Evolutionary conservation across 257 asterid genomes (phyloP).

Genomic region (Solanum clarkiae): DNA sequence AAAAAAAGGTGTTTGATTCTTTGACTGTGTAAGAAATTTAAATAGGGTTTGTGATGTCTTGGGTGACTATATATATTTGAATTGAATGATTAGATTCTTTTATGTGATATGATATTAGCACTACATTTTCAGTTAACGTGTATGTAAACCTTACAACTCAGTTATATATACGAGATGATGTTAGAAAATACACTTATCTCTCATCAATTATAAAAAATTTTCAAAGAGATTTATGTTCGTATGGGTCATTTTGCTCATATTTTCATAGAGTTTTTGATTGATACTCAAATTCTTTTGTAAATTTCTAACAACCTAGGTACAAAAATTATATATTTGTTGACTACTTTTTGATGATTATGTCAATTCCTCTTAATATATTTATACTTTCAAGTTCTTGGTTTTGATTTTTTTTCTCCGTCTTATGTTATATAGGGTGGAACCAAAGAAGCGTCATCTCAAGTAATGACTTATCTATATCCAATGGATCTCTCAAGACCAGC

Average conservation of each 20-base stretch:
- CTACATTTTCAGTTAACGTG: background rate
- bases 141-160: background rate
- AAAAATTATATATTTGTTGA: too few species aligned
- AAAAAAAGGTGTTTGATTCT: background rate
- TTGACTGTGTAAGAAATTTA: background rate
- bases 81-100: background rate
- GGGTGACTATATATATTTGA: background rate
- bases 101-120: background rate
- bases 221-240: background rate
- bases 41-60: background rate
- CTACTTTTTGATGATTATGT: background rate
- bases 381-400: background rate
- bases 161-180: background rate
- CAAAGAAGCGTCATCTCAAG: background rate
- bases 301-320: background rate
- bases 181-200: background rate
- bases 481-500: background rate
- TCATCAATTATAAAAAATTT: background rate
- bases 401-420: background rate
- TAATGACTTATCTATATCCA: background rate
- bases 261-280: background rate
- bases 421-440: background rate
- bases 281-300: background rate
- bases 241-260: background rate
- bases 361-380: background rate